Evolutionary conservation across 73 alveolate species (phyloP), one percentile per base, ranked within the genome.

Genomic region (Paramecium sexaurelia): DNA sequence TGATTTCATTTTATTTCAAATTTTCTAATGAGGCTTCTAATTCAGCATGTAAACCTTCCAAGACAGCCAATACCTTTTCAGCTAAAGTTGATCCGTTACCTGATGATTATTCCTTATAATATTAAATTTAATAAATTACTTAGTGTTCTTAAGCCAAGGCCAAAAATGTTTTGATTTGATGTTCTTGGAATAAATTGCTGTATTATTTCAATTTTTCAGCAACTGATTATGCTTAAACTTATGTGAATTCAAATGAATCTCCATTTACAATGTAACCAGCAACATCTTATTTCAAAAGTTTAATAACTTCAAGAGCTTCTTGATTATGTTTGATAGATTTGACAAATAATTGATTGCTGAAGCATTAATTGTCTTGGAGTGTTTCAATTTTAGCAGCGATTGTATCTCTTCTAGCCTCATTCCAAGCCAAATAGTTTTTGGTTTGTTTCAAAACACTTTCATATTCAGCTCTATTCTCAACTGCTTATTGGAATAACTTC

Each of bases 281-380:
- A 35, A 73, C 87, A 17, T 73, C 87, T 73, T 32, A 13, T 35
- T 73, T 73, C 87, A 73, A 73, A 41, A 73, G 87, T 11, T 73
- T 73, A 40, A 73, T 35, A 41, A 73, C 87, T 73, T 73, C 87
- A 35, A 35, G 45, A 37, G 87, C 87, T 73, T 73, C 87, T 35
- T 35, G 19, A 17, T 73, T 73, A 20, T 73, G 87, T 37, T 73
- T 73, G 35, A 73, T 73, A 2, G 87, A 73, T 73, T 37, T 73
- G 57, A 73, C 87, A 37, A 73, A 73, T 41, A 73, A 73, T 17
- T 73, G 35, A n/a, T 73, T 73, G 55, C 66, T 35, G 87, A 29
- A 73, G 35, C 87, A 73, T 73, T 73, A 36, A 39, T 73, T 73
- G 37, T 73, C 87, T 73, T 7, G 35, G 67, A 73, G 87, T 20